Percentiles rank a stretch among this genome's conserved stretches.
Conservation (phyloP, 768 basidiomycete genomes). For the Macrocybe gigantea region DNA sequence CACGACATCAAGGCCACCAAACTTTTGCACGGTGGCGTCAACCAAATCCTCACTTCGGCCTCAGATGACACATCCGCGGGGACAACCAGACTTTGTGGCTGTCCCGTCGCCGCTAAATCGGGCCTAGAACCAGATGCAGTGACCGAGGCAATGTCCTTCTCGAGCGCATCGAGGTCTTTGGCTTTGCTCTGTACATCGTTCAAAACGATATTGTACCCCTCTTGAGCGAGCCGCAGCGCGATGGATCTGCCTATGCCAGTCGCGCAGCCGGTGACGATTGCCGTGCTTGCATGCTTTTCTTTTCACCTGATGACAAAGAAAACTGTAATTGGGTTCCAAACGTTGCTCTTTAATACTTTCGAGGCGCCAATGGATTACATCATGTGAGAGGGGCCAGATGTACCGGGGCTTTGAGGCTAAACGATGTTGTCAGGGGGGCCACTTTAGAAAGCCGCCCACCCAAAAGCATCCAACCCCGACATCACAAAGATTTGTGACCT, state of each 20-base stretch:
- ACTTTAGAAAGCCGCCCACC: too few species aligned
- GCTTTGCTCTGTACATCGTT: slow-evolving; percentile 28
- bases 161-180: slow-evolving; percentile 2
- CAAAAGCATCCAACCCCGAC: too few species aligned
- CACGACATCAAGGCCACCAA: slow-evolving; percentile 26
- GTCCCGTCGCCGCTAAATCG: slow-evolving; percentile 3
- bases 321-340: too few species aligned
- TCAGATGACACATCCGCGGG: slow-evolving; percentile 17
- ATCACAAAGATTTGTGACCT: too few species aligned
- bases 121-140: slow-evolving; percentile 6
- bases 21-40: slow-evolving; percentile 9
- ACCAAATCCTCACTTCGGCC: slow-evolving; percentile 17
- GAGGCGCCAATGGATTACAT: too few species aligned
- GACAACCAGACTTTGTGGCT: slow-evolving; percentile 6
- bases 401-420: too few species aligned
- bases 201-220: slow-evolving; percentile 10
- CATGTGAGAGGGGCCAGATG: too few species aligned
- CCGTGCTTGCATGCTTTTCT: not conserved
- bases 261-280: slow-evolving; percentile 11
- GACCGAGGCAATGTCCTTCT: slow-evolving; percentile 11
- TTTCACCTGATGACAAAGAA: too few species aligned
- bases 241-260: slow-evolving; percentile 9
- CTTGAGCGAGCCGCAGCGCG: slow-evolving; percentile 8
- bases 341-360: too few species aligned
- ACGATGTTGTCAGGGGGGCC: too few species aligned